These are phyloP conservation scores for Fusarium euwallaceae DNA, from an alignment of 2,329 filamentous ascomycete genomes.

Conservation along the genomic window DNA sequence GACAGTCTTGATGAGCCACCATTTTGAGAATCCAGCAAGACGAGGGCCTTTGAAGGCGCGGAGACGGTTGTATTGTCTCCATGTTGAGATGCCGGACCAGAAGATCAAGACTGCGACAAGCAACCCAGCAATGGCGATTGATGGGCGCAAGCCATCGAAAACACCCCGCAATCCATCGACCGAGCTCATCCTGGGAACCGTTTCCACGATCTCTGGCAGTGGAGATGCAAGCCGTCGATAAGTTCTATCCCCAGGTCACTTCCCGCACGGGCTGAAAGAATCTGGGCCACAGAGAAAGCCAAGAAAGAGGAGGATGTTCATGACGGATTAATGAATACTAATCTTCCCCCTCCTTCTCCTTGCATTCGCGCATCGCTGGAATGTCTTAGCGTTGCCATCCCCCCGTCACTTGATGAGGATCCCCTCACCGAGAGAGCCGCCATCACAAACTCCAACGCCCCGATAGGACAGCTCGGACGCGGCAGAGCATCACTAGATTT, in stretches of 20 bases:
- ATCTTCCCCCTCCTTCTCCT: neutral
- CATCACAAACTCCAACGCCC: neutral
- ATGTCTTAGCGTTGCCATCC: neutral
- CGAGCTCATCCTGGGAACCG: slow-evolving; percentile 14
- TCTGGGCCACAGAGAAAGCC: neutral
- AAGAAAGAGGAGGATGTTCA: neutral
- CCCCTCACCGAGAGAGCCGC: neutral
- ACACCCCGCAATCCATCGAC: neutral
- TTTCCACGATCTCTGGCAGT: neutral
- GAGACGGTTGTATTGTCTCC: slow-evolving; percentile 52
- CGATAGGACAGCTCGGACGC: neutral
- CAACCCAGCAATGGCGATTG: slow-evolving; percentile 17
- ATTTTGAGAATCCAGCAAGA: slow-evolving; percentile 54
- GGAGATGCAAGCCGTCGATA: neutral
- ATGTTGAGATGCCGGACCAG: slow-evolving; percentile 36
- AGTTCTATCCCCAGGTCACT: neutral
- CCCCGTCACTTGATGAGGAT: neutral
- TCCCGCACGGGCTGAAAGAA: slow-evolving; percentile 8
- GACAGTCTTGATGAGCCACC: slow-evolving; percentile 54
- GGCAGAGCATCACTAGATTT: slow-evolving; percentile 7
- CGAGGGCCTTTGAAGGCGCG: slow-evolving; percentile 57
- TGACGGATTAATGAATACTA: slow-evolving; percentile 2
- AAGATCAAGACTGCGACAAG: slow-evolving; percentile 12
- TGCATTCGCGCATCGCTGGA: neutral
- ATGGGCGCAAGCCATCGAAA: slow-evolving; percentile 7